Evolutionary conservation across 768 basidiomycete species (phyloP).

Genomic region (Pseudohyphozyma bogoriensis): DNA sequence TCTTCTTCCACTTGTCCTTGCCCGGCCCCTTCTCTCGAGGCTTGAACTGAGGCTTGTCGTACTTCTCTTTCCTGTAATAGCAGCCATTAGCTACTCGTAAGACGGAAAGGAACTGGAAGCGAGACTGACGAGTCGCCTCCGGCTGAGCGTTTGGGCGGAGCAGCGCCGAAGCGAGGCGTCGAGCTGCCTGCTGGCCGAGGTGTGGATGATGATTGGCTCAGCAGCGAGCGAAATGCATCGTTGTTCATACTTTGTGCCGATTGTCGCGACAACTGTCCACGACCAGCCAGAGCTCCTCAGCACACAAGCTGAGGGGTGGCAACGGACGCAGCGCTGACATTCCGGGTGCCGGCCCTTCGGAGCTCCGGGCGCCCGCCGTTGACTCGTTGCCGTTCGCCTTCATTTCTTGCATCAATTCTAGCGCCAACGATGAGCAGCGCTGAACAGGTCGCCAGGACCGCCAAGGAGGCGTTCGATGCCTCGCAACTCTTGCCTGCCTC

Average conservation of each 20-base stretch:
- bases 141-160: constrained; percentile 3
- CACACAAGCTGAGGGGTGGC: too few relatives aligned
- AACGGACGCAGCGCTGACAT: too few relatives aligned
- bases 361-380: too few relatives aligned
- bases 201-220: too few relatives aligned
- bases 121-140: background rate
- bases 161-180: background rate
- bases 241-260: too few relatives aligned
- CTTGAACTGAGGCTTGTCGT: constrained; percentile 56
- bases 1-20: constrained; percentile 3
- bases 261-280: too few relatives aligned
- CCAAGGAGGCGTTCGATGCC: constrained; percentile 67
- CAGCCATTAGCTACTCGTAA: background rate
- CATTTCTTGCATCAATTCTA: too few relatives aligned
- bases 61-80: background rate
- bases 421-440: constrained; percentile 27
- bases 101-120: background rate
- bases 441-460: constrained; percentile 59
- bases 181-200: too few relatives aligned
- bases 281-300: too few relatives aligned
- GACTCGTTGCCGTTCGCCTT: too few relatives aligned
- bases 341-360: too few relatives aligned
- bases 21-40: constrained; percentile 65
- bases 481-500: constrained; percentile 69
- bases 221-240: too few relatives aligned